Evolutionary conservation across 2,329 filamentous ascomycete species (phyloP).

Genomic region (Talaromyces sp.): DNA sequence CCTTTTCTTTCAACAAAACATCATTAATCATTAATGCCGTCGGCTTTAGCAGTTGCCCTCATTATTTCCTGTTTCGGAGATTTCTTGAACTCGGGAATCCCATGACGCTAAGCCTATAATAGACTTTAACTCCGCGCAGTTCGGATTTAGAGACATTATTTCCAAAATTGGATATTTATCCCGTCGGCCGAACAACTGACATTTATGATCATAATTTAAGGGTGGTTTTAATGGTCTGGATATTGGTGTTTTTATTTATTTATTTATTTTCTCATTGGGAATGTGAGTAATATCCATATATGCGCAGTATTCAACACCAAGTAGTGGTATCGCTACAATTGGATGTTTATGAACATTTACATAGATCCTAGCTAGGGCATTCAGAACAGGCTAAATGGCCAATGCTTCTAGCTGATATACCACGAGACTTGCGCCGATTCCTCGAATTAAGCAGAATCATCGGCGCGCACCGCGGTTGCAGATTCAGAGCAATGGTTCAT

Average conservation of each 20-base stretch:
- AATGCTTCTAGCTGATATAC: not conserved
- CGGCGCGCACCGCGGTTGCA: slow-evolving; percentile 7
- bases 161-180: not conserved
- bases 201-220: not conserved
- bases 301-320: not conserved
- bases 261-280: not conserved
- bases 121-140: not conserved
- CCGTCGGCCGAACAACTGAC: not conserved
- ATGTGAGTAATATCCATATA: not conserved
- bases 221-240: not conserved
- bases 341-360: not conserved
- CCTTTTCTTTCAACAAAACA: not conserved
- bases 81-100: not conserved
- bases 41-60: not conserved
- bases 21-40: not conserved
- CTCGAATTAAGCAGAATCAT: not conserved
- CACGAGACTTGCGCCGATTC: not conserved
- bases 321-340: not conserved
- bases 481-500: slow-evolving; percentile 19
- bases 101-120: not conserved
- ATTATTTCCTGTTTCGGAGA: not conserved
- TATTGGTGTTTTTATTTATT: not conserved
- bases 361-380: not conserved
- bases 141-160: not conserved
- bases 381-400: not conserved